Evolutionary conservation across 2,329 filamentous ascomycete genomes (phyloP).

Genomic region (Cladosporium velox): DNA sequence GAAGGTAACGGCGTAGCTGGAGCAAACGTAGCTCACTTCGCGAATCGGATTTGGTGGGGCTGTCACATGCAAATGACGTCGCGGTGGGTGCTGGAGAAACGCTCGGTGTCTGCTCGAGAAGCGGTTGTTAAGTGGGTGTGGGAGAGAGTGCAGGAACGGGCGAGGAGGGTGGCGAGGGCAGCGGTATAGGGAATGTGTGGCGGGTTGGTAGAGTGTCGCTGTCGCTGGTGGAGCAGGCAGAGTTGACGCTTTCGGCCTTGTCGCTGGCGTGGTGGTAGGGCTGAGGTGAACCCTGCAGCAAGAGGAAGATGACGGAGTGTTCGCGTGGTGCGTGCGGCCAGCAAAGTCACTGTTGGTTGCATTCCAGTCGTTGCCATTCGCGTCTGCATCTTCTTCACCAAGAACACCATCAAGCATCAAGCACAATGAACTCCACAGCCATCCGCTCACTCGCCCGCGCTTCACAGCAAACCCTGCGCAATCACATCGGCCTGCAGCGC

Average conservation of each 20-base stretch:
- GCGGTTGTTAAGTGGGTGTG: background rate
- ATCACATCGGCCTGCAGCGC: constrained; percentile 30
- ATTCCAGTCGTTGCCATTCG: constrained; percentile 8
- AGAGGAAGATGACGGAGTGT: background rate
- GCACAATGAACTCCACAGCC: constrained; percentile 22
- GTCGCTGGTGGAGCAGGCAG: background rate
- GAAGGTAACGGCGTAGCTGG: background rate
- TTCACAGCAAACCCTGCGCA: constrained; percentile 38
- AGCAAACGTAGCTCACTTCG: constrained; percentile 12
- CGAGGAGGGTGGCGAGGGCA: background rate
- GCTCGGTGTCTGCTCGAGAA: background rate
- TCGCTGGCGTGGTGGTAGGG: background rate
- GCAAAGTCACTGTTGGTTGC: background rate
- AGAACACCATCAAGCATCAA: background rate
- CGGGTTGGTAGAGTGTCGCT: background rate
- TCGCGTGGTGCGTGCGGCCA: background rate
- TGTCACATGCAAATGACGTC: constrained; percentile 20
- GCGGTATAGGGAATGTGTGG: background rate
- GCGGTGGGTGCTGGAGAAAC: background rate
- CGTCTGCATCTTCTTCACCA: background rate
- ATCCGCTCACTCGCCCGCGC: constrained; percentile 38
- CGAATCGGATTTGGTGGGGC: constrained; percentile 16
- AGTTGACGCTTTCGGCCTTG: background rate
- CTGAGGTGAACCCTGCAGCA: background rate
- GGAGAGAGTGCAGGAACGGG: background rate